Conservation (phyloP, 1,139 yeast species). For the Kurtzmaniella quercitrusa region DNA sequence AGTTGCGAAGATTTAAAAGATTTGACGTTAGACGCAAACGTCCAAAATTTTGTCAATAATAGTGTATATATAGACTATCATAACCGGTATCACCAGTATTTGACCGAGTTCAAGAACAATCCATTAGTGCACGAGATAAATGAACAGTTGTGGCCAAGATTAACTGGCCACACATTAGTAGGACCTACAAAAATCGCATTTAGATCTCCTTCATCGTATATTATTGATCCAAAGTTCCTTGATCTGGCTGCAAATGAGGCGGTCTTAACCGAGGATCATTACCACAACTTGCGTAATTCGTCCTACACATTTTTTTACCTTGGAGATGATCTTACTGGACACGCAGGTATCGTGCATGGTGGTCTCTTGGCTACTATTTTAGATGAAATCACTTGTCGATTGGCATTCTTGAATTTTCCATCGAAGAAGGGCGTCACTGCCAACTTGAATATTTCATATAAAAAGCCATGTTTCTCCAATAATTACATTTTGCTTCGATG, state of each 20-base stretch:
- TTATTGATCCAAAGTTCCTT: conserved; percentile 29
- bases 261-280: conserved; percentile 10
- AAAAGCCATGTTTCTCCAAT: conserved; percentile 34
- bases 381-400: conserved; percentile 51
- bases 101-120: conserved; percentile 5
- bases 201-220: conserved; percentile 33
- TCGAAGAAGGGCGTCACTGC: conserved; percentile 45
- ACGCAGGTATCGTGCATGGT: conserved; percentile 51
- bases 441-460: conserved; percentile 39
- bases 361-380: conserved; percentile 51
- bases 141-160: conserved; percentile 25
- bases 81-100: conserved; percentile 8
- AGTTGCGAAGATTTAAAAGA: conserved; percentile 3
- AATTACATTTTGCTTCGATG: conserved; percentile 34
- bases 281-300: conserved; percentile 4
- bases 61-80: conserved; percentile 9
- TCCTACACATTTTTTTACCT: conserved; percentile 38
- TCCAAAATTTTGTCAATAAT: conserved; percentile 4
- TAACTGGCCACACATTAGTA: conserved; percentile 33
- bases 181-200: conserved; percentile 34
- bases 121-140: conserved; percentile 20
- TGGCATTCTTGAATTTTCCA: conserved; percentile 45
- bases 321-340: conserved; percentile 46
- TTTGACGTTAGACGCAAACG: not conserved
- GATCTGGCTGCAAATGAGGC: conserved; percentile 12